Evolutionary conservation across 257 asterid genomes (phyloP).

Genomic region (Haberlea rhodopensis): DNA sequence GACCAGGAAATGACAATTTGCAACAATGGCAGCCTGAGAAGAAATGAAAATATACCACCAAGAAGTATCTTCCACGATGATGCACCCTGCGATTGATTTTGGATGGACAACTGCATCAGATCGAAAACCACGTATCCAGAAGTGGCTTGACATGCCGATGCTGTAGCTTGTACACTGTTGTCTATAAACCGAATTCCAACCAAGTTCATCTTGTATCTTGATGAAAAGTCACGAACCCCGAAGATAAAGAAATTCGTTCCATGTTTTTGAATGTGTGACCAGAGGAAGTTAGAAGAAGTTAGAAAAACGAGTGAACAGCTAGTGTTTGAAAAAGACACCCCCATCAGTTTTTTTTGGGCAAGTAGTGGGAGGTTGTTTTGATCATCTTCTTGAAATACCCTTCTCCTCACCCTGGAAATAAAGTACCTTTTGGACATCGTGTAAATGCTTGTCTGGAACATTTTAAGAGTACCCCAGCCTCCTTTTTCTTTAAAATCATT

Average conservation of each 20-base stretch:
- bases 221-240: constrained; percentile 5
- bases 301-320: constrained; percentile 24
- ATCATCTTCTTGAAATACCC: constrained; percentile 26
- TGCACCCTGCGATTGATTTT: not conserved
- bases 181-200: constrained; percentile 10
- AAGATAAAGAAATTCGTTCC: constrained; percentile 22
- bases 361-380: constrained; percentile 47
- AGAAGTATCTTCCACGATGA: not conserved
- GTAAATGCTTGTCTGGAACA: constrained; percentile 40
- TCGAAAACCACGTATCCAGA: constrained; percentile 6
- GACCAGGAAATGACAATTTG: constrained; percentile 81
- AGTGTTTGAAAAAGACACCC: constrained; percentile 29
- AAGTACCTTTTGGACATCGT: constrained; percentile 41
- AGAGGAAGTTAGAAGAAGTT: constrained; percentile 30
- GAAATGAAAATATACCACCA: constrained; percentile 46
- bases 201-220: constrained; percentile 27
- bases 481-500: constrained; percentile 19
- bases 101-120: not conserved
- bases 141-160: constrained; percentile 20
- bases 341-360: constrained; percentile 37
- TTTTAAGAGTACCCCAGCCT: constrained; percentile 39
- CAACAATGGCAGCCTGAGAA: constrained; percentile 95
- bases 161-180: constrained; percentile 17
- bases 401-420: constrained; percentile 22
- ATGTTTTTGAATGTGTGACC: constrained; percentile 29